Conservation (phyloP, 1,284 basidiomycete species). For the Serendipita sp. region DNA sequence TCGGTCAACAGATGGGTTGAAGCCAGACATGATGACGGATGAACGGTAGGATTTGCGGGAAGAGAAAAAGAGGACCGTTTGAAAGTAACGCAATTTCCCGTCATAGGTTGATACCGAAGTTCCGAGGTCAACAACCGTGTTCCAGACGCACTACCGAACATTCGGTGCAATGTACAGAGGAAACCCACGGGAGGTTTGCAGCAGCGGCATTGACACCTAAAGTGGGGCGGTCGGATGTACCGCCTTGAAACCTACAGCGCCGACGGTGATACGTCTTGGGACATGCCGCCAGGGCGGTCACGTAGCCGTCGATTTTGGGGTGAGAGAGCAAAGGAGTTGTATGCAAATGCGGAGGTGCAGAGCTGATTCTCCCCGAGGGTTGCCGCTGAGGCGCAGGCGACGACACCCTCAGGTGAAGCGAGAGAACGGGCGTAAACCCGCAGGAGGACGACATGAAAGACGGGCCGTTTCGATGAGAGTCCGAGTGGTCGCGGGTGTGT, state of each 20-base stretch:
- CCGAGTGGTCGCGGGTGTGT: too few species aligned
- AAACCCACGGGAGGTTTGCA: conserved; percentile 77
- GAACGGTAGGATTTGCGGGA: conserved; percentile 40
- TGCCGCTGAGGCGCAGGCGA: neutral
- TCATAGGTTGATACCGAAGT: conserved; percentile 52
- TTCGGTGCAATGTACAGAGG: conserved; percentile 70
- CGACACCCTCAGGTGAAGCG: too few species aligned
- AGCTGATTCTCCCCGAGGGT: conserved; percentile 19
- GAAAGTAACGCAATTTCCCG: neutral
- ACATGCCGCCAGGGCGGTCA: conserved; percentile 38
- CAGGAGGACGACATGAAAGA: too few species aligned
- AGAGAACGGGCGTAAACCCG: too few species aligned
- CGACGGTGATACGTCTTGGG: too few species aligned
- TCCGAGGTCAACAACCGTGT: conserved; percentile 81
- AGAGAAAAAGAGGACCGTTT: neutral
- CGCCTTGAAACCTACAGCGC: too few species aligned
- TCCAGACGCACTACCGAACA: conserved; percentile 52
- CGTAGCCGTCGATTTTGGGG: too few species aligned
- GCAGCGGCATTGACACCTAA: conserved; percentile 67
- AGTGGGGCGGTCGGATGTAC: conserved; percentile 26
- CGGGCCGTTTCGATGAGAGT: too few species aligned
- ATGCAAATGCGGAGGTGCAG: too few species aligned
- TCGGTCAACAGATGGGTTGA: conserved; percentile 60
- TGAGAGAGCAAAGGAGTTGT: too few species aligned
- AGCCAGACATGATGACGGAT: conserved; percentile 57